Base-by-base conservation (phyloP, 2,329 filamentous ascomycete genomes). In the Aspergillus vadensis region DNA sequence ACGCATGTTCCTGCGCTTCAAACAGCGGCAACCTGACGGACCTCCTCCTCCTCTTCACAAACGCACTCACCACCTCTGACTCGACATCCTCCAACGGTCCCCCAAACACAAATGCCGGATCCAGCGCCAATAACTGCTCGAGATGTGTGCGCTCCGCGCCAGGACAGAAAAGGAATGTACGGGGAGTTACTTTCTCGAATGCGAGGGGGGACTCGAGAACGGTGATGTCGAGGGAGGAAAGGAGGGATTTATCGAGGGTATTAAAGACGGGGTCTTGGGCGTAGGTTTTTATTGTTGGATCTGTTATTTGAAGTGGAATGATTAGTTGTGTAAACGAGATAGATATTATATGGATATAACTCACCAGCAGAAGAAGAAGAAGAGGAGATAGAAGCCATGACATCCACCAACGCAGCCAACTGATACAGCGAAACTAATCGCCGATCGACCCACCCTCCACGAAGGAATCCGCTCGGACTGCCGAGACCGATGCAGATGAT, bases 161-260 rank as follows among this genome's bases (percentile, higher is more conserved):
- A 0, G 90, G 80, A 1, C 85, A 87, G 64, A 85, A 91, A 2
- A 89, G 77, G 1, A 91, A 70, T 0, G 85, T 82, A 0, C 74
- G 67, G 0, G 69, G 51, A 15, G 81, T 77, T 9, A 90, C 77
- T 5, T 80, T 65, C 0, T 79, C 71, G 65, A 85, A 87, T 0
- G 81, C 87, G 0, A 58, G 68, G 0, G 88, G 88, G 1, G 83
- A 77, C 1, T 74, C 51, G 32, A 82, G 65, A 25, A 78, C 72
- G n/a, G 65, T 71, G 51, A 81, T 74, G 7, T 67, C 66, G 5
- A 77, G 66, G 8, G 68, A 69, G 5, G 65, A 44, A 4, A 82
- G 72, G 12, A 81, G 74, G 6, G 68, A 57, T 10, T 59, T 67
- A 51, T 82, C 80, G 17, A 79, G 68, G 1, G 61, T 41, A 60